Conservation (phyloP, 768 basidiomycete genomes). For the Lactifluus rugatus region DNA sequence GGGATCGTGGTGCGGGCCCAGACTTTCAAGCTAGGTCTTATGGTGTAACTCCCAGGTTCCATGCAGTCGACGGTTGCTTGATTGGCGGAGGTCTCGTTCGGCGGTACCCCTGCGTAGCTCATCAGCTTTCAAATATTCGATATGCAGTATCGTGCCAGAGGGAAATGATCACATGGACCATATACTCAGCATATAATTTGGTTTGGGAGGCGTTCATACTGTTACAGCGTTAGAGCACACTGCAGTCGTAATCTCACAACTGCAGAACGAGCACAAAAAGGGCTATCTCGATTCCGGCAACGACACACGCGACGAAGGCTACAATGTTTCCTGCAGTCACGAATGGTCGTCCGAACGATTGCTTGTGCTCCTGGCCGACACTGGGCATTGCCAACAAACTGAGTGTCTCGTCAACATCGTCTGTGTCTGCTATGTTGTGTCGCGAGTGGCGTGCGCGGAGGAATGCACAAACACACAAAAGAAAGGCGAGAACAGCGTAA, state of each 20-base stretch:
- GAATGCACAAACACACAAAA: slow-evolving; percentile 50
- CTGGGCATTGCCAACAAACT: slow-evolving; percentile 38
- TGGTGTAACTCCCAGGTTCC: too few species aligned
- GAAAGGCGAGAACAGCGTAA: slow-evolving; percentile 50
- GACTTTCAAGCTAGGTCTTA: too few species aligned
- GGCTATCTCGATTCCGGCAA: slow-evolving; percentile 53
- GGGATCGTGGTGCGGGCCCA: too few species aligned
- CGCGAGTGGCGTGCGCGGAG: slow-evolving; percentile 54
- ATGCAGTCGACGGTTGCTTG: too few species aligned
- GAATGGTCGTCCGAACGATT: slow-evolving; percentile 70
- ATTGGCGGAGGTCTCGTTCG: too few species aligned
- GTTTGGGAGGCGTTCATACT: background rate
- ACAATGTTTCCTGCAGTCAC: slow-evolving; percentile 74
- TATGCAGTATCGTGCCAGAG: too few species aligned
- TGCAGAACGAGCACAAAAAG: slow-evolving; percentile 52
- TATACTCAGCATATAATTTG: too few species aligned
- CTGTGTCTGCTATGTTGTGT: slow-evolving; percentile 66
- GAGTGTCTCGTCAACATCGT: background rate
- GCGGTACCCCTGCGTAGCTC: too few species aligned
- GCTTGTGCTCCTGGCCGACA: slow-evolving; percentile 48
- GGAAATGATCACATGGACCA: too few species aligned
- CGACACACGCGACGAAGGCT: slow-evolving; percentile 47
- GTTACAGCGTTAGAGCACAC: too few species aligned
- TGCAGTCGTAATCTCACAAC: background rate
- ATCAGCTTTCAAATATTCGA: too few species aligned